Percentiles rank a stretch among this genome's conserved stretches.
Evolutionary conservation across 257 asterid species (phyloP).

Genomic region (Anisodus tanguticus): DNA sequence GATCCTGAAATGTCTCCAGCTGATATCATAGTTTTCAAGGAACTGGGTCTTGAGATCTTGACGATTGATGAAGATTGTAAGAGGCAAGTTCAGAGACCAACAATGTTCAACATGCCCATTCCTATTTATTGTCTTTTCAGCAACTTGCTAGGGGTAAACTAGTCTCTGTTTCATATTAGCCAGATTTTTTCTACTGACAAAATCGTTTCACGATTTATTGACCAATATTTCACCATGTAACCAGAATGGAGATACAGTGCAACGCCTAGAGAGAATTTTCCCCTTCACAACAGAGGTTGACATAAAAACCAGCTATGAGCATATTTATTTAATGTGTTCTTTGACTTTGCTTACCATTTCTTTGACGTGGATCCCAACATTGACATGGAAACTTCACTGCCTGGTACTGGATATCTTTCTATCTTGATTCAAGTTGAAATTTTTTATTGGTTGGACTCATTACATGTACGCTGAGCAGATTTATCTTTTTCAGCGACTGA

Average conservation of each 20-base stretch:
- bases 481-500: background rate
- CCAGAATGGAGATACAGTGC: background rate
- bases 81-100: slow-evolving; percentile 25
- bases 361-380: background rate
- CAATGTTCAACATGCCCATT: slow-evolving; percentile 27
- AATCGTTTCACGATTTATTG: background rate
- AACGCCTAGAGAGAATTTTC: background rate
- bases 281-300: background rate
- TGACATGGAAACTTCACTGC: slow-evolving; percentile 12
- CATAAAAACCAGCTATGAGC: background rate
- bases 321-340: background rate
- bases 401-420: slow-evolving; percentile 3
- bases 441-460: background rate
- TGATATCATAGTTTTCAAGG: slow-evolving; percentile 21
- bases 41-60: slow-evolving; percentile 31
- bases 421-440: background rate
- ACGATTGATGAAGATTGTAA: slow-evolving; percentile 8
- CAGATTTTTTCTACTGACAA: background rate
- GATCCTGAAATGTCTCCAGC: background rate
- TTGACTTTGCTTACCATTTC: background rate
- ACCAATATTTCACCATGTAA: background rate
- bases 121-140: background rate
- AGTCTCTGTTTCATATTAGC: slow-evolving; percentile 28
- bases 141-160: slow-evolving; percentile 28
- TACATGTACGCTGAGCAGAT: background rate